Evolutionary conservation across 805 yeast genomes (phyloP).

Genomic region (Candida ortonii): DNA sequence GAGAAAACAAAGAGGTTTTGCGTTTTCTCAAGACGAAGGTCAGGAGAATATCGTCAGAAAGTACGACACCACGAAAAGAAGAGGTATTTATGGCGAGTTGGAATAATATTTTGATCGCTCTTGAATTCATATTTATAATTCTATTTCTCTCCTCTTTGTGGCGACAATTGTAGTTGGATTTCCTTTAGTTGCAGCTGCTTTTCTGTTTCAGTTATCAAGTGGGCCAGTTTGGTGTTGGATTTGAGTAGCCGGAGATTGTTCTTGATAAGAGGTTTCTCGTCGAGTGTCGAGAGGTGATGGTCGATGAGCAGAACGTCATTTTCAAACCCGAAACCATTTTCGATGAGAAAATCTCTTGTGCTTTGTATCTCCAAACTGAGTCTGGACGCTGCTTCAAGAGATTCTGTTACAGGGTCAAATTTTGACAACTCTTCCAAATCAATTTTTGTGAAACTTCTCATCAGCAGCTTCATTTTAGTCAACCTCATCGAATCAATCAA

Average conservation of each 20-base stretch:
- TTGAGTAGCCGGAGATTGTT: not conserved
- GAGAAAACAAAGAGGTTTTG: constrained; percentile 98
- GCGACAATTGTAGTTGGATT: constrained; percentile 2
- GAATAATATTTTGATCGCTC: constrained; percentile 12
- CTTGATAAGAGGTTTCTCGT: not conserved
- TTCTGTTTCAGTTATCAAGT: constrained; percentile 3
- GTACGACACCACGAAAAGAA: constrained; percentile 87
- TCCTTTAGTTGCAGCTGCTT: not conserved
- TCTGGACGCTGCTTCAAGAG: not conserved
- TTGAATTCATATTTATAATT: too few relatives aligned
- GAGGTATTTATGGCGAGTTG: constrained; percentile 33
- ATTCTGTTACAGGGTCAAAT: constrained; percentile 8
- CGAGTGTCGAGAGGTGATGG: not conserved
- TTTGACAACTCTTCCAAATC: constrained; percentile 2
- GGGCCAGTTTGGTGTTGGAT: constrained; percentile 1
- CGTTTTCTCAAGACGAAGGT: constrained; percentile 94
- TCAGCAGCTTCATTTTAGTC: constrained; percentile 6
- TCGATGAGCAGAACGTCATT: constrained; percentile 3
- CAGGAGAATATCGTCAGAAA: constrained; percentile 89
- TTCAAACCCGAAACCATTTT: constrained; percentile 10
- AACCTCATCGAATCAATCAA: constrained; percentile 13
- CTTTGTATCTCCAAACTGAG: constrained; percentile 4
- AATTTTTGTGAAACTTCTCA: constrained; percentile 7
- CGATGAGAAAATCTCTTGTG: constrained; percentile 10
- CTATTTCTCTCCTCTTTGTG: constrained; percentile 1